These are phyloP conservation scores for Yamadazyma kitorensis DNA, from an alignment of 805 yeast genomes.

Conservation along the genomic window DNA sequence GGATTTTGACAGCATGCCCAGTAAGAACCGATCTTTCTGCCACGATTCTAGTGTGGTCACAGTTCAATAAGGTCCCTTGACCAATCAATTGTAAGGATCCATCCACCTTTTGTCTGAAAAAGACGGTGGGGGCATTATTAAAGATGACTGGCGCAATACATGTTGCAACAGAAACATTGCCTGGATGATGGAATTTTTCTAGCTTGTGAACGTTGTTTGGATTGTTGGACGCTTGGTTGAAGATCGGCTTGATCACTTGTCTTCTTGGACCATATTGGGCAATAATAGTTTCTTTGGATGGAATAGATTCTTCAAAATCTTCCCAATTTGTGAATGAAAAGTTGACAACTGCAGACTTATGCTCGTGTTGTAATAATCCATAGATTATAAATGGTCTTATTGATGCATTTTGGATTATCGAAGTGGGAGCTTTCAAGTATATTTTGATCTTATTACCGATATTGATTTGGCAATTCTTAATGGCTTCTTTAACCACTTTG, in stretches of 20 bases:
- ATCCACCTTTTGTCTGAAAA: slow-evolving; percentile 58
- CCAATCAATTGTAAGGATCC: slow-evolving; percentile 71
- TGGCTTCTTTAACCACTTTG: slow-evolving; percentile 59
- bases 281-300: slow-evolving; percentile 74
- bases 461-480: slow-evolving; percentile 37
- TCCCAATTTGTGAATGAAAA: slow-evolving; percentile 86
- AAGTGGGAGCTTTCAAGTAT: slow-evolving; percentile 39
- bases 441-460: slow-evolving; percentile 65
- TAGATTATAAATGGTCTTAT: slow-evolving; percentile 58
- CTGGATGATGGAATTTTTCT: slow-evolving; percentile 81
- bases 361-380: slow-evolving; percentile 81
- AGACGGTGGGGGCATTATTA: slow-evolving; percentile 80
- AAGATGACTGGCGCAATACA: slow-evolving; percentile 85
- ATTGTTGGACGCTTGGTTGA: slow-evolving; percentile 73
- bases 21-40: slow-evolving; percentile 89
- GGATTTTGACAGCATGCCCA: slow-evolving; percentile 94
- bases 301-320: slow-evolving; percentile 80
- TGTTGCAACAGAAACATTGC: slow-evolving; percentile 68
- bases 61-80: slow-evolving; percentile 83
- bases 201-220: slow-evolving; percentile 84
- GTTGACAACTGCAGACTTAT: slow-evolving; percentile 78
- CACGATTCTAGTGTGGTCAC: slow-evolving; percentile 78
- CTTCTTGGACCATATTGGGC: slow-evolving; percentile 95
- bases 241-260: slow-evolving; percentile 75
- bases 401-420: slow-evolving; percentile 4